Conservation (phyloP, 1,284 basidiomycete genomes). For the Sphaerobolus stellatus region DNA sequence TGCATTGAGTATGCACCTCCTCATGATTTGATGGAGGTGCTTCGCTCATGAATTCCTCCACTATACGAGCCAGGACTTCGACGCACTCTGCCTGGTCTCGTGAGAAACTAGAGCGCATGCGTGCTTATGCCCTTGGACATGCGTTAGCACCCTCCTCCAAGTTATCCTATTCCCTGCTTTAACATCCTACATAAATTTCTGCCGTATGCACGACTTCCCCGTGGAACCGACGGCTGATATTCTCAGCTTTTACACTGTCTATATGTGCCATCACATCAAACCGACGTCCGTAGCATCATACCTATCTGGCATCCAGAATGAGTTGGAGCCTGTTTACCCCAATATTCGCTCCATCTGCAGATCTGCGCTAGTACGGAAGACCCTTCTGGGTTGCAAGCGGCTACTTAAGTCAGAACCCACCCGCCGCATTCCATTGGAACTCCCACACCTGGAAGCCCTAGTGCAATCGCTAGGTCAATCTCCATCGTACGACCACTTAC, state of each 20-base stretch:
- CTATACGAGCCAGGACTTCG: not conserved
- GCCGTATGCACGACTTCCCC: slow-evolving; percentile 28
- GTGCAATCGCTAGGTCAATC: not conserved
- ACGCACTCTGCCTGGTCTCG: slow-evolving; percentile 28
- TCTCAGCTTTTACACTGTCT: slow-evolving; percentile 20
- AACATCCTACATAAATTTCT: slow-evolving; percentile 32
- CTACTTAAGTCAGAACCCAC: not conserved
- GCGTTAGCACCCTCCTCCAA: slow-evolving; percentile 15
- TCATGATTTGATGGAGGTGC: slow-evolving; percentile 24
- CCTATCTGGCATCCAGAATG: slow-evolving; percentile 28
- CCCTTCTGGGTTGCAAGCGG: slow-evolving; percentile 22
- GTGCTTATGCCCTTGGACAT: slow-evolving; percentile 32
- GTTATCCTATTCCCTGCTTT: slow-evolving; percentile 24
- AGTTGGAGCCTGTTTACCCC: slow-evolving; percentile 28
- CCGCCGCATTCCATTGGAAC: slow-evolving; percentile 17
- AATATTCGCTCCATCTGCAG: slow-evolving; percentile 8
- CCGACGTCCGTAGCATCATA: slow-evolving; percentile 25
- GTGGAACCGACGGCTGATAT: slow-evolving; percentile 30
- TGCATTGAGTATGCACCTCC: slow-evolving; percentile 26
- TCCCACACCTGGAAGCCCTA: slow-evolving; percentile 18
- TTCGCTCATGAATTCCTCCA: slow-evolving; percentile 16
- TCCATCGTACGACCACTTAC: slow-evolving; percentile 16
- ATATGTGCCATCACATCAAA: slow-evolving; percentile 26
- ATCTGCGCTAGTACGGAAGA: slow-evolving; percentile 18
- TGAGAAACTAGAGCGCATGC: slow-evolving; percentile 31